Evolutionary conservation across 495 filamentous ascomycete genomes (phyloP).

Genomic region (Podospora pseudocomata): DNA sequence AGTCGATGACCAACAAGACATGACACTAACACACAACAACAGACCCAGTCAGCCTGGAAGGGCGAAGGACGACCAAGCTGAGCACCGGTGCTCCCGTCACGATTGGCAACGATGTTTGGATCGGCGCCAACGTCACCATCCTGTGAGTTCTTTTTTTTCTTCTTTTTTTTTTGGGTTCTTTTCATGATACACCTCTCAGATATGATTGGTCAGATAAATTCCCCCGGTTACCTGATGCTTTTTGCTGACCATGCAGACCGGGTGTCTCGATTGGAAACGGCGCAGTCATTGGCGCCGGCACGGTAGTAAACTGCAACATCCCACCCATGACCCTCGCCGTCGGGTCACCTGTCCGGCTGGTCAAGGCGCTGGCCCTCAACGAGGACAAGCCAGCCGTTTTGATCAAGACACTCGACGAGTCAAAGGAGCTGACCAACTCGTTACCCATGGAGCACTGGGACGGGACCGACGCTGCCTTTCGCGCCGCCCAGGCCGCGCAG

Average conservation of each 20-base stretch:
- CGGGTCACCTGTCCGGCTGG: conserved; percentile 27
- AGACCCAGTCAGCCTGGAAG: conserved; percentile 29
- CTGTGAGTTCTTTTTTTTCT: conserved; percentile 23
- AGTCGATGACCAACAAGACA: background rate
- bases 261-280: conserved; percentile 34
- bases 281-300: conserved; percentile 36
- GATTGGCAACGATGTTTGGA: conserved; percentile 35
- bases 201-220: background rate
- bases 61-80: conserved; percentile 20
- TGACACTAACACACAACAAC: background rate
- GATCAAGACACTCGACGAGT: conserved; percentile 20
- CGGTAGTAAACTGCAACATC: conserved; percentile 30
- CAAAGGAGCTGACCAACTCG: conserved; percentile 12
- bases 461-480: background rate
- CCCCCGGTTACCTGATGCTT: background rate
- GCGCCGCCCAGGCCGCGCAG: background rate
- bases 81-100: conserved; percentile 35
- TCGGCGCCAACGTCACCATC: conserved; percentile 59
- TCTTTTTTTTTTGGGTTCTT: background rate
- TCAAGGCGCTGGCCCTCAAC: conserved; percentile 10
- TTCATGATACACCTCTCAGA: background rate
- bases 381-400: background rate
- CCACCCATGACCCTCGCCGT: conserved; percentile 26
- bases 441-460: background rate
- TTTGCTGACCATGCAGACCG: conserved; percentile 20